Conservation (phyloP, 2,329 filamentous ascomycete genomes). For the Botryosphaeria dothidea region DNA sequence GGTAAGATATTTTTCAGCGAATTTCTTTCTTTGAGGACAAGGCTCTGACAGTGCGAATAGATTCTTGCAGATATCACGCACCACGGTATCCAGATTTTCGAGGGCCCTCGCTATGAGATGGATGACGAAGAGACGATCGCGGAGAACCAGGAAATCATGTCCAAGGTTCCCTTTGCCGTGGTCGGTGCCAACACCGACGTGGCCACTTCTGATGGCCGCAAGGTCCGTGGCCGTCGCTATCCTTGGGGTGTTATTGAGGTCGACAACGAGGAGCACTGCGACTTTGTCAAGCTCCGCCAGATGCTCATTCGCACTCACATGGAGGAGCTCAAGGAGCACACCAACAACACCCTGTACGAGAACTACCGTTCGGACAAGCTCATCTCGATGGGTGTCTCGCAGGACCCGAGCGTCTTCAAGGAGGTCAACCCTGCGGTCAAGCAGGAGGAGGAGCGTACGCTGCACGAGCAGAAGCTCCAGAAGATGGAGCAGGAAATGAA, state of each 20-base stretch:
- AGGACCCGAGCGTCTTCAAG: slow-evolving; percentile 99
- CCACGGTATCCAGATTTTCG: slow-evolving; percentile 98
- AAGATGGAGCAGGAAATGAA: slow-evolving; percentile 99
- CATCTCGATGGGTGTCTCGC: slow-evolving; percentile 95
- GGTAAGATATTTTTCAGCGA: slow-evolving; percentile 60
- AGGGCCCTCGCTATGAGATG: slow-evolving; percentile 96
- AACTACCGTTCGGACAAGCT: slow-evolving; percentile 99
- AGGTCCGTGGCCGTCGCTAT: slow-evolving; percentile 93
- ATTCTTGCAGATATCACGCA: slow-evolving; percentile 96
- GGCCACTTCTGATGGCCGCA: slow-evolving; percentile 84
- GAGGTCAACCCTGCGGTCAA: slow-evolving; percentile 99
- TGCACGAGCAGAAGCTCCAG: slow-evolving; percentile 99
- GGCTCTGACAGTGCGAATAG: slow-evolving; percentile 50
- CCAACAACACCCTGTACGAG: slow-evolving; percentile 98
- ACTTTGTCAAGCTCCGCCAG: slow-evolving; percentile 99
- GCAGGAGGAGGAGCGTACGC: slow-evolving; percentile 96
- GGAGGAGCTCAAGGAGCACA: slow-evolving; percentile 99
- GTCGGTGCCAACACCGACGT: slow-evolving; percentile 97
- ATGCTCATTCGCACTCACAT: slow-evolving; percentile 99
- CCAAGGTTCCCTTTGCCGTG: slow-evolving; percentile 97
- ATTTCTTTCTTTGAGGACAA: background rate
- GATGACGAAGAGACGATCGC: slow-evolving; percentile 99
- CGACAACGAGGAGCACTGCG: slow-evolving; percentile 99
- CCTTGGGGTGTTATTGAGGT: slow-evolving; percentile 99
- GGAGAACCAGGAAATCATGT: slow-evolving; percentile 99